Base-by-base conservation (phyloP, 2,329 filamentous ascomycete genomes). In the Clarireedia homoeocarpa region DNA sequence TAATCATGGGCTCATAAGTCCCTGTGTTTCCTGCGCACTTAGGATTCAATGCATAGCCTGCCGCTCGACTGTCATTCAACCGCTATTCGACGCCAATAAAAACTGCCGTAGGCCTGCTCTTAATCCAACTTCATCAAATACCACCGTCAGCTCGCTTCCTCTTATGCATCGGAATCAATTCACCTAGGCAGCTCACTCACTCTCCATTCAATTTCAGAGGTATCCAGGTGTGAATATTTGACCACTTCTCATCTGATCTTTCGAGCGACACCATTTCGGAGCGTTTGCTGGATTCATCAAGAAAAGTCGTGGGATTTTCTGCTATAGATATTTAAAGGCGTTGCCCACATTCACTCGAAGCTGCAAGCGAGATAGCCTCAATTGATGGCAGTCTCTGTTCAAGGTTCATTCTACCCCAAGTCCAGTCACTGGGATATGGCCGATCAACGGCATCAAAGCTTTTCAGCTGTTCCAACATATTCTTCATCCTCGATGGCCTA, bases 351-450 rank as follows among this genome's bases (percentile, higher is more conserved):
- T 64, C 46, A 50, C 53, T 44, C 34, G 26, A 44, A 23, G 17
- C 34, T 15, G 45, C 26, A 36, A 27, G 17, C 24, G 61, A 57
- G 40, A 42, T 56, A 63, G 51, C 53, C 60, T 60, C 58, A 65
- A 62, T 66, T 67, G 63, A 69, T 68, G 67, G 66, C 67, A 66
- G 63, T 67, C 48, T 67, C 65, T 59, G 61, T 68, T 53, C 65
- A 66, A 61, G 55, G 60, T 59, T 59, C 60, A 61, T 58, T 63
- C 39, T 61, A 61, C 58, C 64, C 66, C 56, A 67, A 65, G 58
- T 59, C 62, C 59, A 63, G 58, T 56, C 63, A 66, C 61, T 68
- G 66, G 66, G 62, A 64, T 54, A 56, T 65, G 61, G 63, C 62
- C 57, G 64, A 66, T 58, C 55, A 62, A 53, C 60, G 58, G 44